Percentiles rank a stretch among this genome's conserved stretches.
Conservation (phyloP, 108 stramenopile species). For the Fragilaria crotonensis region DNA sequence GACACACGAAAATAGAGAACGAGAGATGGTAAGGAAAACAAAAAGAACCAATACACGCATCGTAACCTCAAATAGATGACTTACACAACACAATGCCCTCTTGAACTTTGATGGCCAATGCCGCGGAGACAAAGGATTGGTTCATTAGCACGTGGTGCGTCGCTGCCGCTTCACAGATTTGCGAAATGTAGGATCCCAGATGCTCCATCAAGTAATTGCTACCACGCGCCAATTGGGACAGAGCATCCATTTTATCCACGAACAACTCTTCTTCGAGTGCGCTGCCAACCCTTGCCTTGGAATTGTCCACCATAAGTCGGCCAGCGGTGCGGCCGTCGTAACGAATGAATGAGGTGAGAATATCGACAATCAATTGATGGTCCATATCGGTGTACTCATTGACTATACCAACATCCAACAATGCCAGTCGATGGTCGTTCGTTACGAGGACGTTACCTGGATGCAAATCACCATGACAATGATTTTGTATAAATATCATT, state of each 20-base stretch:
- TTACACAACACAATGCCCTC: slow-evolving; percentile 42
- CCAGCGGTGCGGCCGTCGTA: slow-evolving; percentile 39
- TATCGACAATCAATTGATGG: slow-evolving; percentile 39
- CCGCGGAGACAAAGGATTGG: slow-evolving; percentile 45
- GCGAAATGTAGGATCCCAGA: slow-evolving; percentile 40
- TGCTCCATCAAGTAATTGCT: slow-evolving; percentile 46
- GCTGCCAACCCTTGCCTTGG: slow-evolving; percentile 17
- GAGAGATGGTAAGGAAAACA: too few relatives aligned
- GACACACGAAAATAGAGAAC: too few relatives aligned
- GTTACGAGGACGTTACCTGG: slow-evolving; percentile 48
- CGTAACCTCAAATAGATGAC: too few relatives aligned
- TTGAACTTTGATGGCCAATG: slow-evolving; percentile 53
- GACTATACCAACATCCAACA: slow-evolving; percentile 63
- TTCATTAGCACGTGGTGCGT: slow-evolving; percentile 49
- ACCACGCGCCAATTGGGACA: slow-evolving; percentile 23
- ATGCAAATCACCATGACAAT: slow-evolving; percentile 71
- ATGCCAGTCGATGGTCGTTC: slow-evolving; percentile 19
- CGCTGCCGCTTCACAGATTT: slow-evolving; percentile 42
- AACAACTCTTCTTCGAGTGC: slow-evolving; percentile 36
- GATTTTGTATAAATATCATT: slow-evolving; percentile 72
- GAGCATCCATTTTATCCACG: slow-evolving; percentile 30
- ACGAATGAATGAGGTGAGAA: slow-evolving; percentile 43
- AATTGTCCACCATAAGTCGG: slow-evolving; percentile 33
- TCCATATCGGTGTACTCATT: slow-evolving; percentile 35
- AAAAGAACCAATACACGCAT: background rate